Base-by-base conservation (phyloP, 192 early-diverging fungal genomes). In the Coemansia sp. region DNA sequence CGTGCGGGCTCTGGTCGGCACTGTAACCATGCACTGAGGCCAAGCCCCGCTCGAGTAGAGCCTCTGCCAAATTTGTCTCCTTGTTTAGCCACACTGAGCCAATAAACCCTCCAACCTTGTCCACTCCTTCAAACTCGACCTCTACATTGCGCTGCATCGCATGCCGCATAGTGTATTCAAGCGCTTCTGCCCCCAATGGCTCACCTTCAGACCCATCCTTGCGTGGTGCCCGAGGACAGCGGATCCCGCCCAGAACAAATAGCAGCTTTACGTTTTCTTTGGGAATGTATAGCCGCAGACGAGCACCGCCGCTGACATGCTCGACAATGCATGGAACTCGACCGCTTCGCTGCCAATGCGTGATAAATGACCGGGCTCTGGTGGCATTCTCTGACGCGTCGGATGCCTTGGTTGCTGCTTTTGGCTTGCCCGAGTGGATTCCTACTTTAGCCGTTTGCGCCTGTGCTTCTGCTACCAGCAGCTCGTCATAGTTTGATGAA, bases 141-240 rank as follows among this genome's bases (percentile, higher is more conserved):
- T 99, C 92, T 9, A 93, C 91, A 65, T 99, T 93, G 50, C 93
- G 90, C 79, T 99, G 96, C 58, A 96, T 81, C 57, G 77, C 73
- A 30, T 68, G 65, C 33, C 78, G 78, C 35, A 66, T 77, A 3
- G 87, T 80, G 68, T 86, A 87, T 6, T 82, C 84, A 26, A 90
- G 65, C 1, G 93, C 91, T 70, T 96, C 96, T 10, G 69, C 79
- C 33, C 89, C 96, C 67, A 86, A 91, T 2, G 93, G 91, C 63
- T 99, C 96, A 13, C 86, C 65, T 40, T n/a, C 23, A 47, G 92
- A 89, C 28, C 60, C 61, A 31, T 84, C 60, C 47, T 61, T 72
- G 44, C 86, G 86, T 26, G 86, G 91, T 9, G 87, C 82, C 46
- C 90, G 84, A 33, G 94, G 94, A 43, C 84, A 88, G 50, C 92